phyloP scores from a whole-genome alignment of 768 basidiomycete species.

The Candolleomyces aberdarensis region DNA sequence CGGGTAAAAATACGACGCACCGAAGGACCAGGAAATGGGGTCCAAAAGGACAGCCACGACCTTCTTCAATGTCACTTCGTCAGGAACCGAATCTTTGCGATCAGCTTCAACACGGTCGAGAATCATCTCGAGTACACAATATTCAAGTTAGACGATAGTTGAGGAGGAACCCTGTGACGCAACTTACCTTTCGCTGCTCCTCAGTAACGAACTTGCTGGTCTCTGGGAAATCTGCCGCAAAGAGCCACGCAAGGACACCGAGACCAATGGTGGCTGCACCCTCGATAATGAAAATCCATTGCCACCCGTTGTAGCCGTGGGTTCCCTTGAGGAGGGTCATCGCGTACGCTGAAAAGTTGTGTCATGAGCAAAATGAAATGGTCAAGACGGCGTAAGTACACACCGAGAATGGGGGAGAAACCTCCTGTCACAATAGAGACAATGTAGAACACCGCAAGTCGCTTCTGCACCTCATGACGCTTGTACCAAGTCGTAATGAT shows the following conservation, averaged over 20 bases:
- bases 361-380: too few species aligned
- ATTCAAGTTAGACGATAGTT: too few species aligned
- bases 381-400: too few species aligned
- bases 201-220: conserved; percentile 31
- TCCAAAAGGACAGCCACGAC: conserved; percentile 33
- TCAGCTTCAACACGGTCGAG: conserved; percentile 34
- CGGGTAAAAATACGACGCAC: too few species aligned
- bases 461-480: conserved; percentile 41
- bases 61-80: conserved; percentile 28
- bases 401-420: conserved; percentile 20
- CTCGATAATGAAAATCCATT: conserved; percentile 35
- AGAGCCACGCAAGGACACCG: conserved; percentile 27
- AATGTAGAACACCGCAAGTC: conserved; percentile 30
- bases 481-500: conserved; percentile 42
- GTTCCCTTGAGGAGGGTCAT: conserved; percentile 16
- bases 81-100: conserved; percentile 34
- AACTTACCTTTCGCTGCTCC: conserved; percentile 24
- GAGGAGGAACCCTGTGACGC: too few species aligned
- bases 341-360: conserved; percentile 18
- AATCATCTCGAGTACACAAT: conserved; percentile 17
- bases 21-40: conserved; percentile 35
- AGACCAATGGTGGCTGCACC: conserved; percentile 28
- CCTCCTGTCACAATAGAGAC: conserved; percentile 28
- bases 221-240: conserved; percentile 33
- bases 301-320: conserved; percentile 29